Evolutionary conservation across 805 yeast genomes (phyloP).

Genomic region (Limtongozyma cylindracea): DNA sequence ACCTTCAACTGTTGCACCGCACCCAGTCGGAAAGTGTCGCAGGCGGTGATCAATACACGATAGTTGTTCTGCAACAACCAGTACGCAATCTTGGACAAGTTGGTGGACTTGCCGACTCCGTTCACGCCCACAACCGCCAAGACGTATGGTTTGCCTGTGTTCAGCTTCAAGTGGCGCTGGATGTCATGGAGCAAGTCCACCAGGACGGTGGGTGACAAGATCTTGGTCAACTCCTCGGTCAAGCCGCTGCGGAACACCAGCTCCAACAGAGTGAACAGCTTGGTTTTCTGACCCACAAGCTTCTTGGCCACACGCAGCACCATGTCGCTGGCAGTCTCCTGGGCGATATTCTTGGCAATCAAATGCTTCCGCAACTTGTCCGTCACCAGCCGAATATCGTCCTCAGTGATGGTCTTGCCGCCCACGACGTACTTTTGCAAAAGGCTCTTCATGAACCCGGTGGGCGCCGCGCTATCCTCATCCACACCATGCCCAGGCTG

Average conservation of each 20-base stretch:
- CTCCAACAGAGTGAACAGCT: constrained; percentile 32
- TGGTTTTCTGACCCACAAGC: constrained; percentile 4
- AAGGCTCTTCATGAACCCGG: constrained; percentile 6
- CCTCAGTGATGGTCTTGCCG: constrained; percentile 3
- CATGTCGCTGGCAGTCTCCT: constrained; percentile 57
- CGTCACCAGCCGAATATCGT: constrained; percentile 33
- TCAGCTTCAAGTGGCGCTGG: constrained; percentile 12
- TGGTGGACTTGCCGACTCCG: constrained; percentile 96
- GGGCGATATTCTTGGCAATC: constrained; percentile 73
- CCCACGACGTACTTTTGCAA: constrained; percentile 11
- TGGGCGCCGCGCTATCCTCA: constrained; percentile 2
- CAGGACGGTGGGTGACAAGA: constrained; percentile 80
- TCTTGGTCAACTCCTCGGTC: constrained; percentile 44
- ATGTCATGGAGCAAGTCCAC: constrained; percentile 71
- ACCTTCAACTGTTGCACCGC: constrained; percentile 96
- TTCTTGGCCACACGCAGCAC: constrained; percentile 41
- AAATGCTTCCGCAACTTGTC: constrained; percentile 49
- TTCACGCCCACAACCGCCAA: constrained; percentile 94
- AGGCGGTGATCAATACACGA: constrained; percentile 76
- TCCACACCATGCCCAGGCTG: constrained; percentile 9
- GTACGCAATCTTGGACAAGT: constrained; percentile 78
- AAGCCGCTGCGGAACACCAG: constrained; percentile 37
- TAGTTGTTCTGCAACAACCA: constrained; percentile 85
- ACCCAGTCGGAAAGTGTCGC: constrained; percentile 95
- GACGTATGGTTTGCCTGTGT: constrained; percentile 46